Evolutionary conservation across 2,329 filamentous ascomycete species (phyloP).

Genomic region (Leptographium radiaticola): DNA sequence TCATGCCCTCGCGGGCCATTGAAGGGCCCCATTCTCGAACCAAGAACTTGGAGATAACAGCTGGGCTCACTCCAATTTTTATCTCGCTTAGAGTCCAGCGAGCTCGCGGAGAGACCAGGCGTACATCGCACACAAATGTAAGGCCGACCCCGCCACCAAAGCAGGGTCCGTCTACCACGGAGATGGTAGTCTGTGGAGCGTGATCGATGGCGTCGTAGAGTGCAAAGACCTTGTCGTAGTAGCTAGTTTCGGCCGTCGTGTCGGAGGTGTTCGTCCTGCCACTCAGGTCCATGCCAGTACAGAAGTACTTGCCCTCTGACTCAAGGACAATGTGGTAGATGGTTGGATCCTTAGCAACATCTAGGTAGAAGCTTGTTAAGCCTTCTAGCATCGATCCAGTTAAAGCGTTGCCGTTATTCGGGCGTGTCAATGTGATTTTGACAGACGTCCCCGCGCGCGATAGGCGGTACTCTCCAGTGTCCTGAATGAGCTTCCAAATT

Average conservation of each 20-base stretch:
- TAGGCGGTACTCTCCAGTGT: not conserved
- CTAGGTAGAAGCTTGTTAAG: not conserved
- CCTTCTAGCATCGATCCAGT: not conserved
- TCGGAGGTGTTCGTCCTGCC: not conserved
- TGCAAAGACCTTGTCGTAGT: not conserved
- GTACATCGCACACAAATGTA: not conserved
- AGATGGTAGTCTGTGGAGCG: not conserved
- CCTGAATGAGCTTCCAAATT: not conserved
- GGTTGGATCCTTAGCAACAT: not conserved
- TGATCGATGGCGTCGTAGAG: not conserved
- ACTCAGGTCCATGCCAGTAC: slow-evolving; percentile 1
- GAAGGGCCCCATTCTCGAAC: not conserved
- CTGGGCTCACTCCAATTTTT: not conserved
- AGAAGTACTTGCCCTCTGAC: not conserved
- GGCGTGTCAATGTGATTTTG: not conserved
- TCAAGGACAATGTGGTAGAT: not conserved
- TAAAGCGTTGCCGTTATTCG: not conserved
- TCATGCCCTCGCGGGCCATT: not conserved
- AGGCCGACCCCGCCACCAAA: slow-evolving; percentile 2
- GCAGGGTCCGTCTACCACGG: not conserved
- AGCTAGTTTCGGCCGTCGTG: not conserved
- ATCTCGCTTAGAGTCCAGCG: not conserved
- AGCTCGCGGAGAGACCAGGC: not conserved
- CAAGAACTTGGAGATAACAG: not conserved
- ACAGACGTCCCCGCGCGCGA: not conserved